Base-by-base conservation (phyloP, 2,329 filamentous ascomycete species). In the Aspergillus carbonarius region DNA sequence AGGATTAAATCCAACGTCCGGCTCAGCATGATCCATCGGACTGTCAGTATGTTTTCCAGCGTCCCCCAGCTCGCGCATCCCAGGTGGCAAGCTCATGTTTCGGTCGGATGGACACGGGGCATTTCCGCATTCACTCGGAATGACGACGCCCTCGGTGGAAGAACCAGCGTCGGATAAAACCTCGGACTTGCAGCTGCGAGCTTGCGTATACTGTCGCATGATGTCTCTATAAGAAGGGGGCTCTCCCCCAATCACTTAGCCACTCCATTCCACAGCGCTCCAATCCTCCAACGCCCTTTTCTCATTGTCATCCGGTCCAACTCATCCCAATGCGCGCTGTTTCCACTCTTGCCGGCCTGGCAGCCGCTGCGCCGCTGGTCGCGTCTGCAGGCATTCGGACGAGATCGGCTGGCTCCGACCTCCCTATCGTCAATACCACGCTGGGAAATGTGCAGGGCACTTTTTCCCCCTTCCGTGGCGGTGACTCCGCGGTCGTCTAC, bases 401-500 rank as follows among this genome's bases (percentile, higher is more conserved):
- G 20, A 25, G 49, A 18, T 52, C 49, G 9, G 30, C 48, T 17
- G 37, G 15, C 35, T 42, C 50, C 23, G 35, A 40, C 6, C 34
- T 54, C 8, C 52, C 58, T 17, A 15, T 58, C 15, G 40, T 63
- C 32, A 55, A 58, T 10, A 65, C 61, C 17, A 55, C 53, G 15
- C 9, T 71, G 44, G 40, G 60, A 47, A 60, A 68, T 67, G 37
- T 68, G 18, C 61, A 55, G 42, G 67, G 68, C 47, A 57, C 61
- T 4, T 57, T 48, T 20, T 71, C 69, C 5, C 60, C 66, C 13
- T 64, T 64, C 30, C 62, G 60, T 12, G 60, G 61, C 6, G 66
- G 63, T 9, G 64, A 65, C 37, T 65, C 60, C 10, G 50, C 50
- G 27, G 35, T 53, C 7, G 60, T 66, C 4, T 71, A 64, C 56